Evolutionary conservation across 345 rosid species (phyloP).

Genomic region (Citrus medica): DNA sequence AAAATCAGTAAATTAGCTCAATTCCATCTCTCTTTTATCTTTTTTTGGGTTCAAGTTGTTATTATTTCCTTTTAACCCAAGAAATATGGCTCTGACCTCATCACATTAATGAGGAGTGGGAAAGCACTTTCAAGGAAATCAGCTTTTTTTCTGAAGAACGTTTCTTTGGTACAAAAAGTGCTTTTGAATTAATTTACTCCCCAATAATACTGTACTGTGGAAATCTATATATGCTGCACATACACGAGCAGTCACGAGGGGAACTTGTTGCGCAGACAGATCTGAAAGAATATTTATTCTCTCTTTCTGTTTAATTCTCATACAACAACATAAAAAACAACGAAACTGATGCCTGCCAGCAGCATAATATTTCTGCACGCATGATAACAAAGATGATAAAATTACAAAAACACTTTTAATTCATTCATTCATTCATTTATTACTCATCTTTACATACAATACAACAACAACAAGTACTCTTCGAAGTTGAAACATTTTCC

Average conservation of each 20-base stretch:
- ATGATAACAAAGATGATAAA: slow-evolving; percentile 24
- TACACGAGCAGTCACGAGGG: slow-evolving; percentile 39
- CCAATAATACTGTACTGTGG: no score
- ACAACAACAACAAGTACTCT: not conserved
- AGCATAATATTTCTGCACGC: slow-evolving; percentile 36
- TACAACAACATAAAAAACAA: slow-evolving; percentile 49
- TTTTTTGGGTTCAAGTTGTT: not conserved
- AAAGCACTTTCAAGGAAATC: not conserved
- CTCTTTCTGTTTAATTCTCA: slow-evolving; percentile 17
- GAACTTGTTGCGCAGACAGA: slow-evolving; percentile 16
- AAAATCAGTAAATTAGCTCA: not conserved
- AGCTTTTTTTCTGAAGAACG: not conserved
- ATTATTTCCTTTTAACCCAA: no score
- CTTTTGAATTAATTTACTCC: no score
- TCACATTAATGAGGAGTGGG: slow-evolving; percentile 9
- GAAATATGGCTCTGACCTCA: not conserved
- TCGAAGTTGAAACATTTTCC: not conserved
- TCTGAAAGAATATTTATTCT: slow-evolving; percentile 41
- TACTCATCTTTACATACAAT: not conserved
- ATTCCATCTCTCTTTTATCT: not conserved
- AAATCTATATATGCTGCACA: not conserved
- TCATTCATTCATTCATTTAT: no score
- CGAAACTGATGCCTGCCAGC: slow-evolving; percentile 32
- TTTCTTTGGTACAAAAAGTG: not conserved
- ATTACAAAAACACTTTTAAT: not conserved